Evolutionary conservation across 1,284 basidiomycete genomes (phyloP).

Genomic region (Nidula niveotomentosa): DNA sequence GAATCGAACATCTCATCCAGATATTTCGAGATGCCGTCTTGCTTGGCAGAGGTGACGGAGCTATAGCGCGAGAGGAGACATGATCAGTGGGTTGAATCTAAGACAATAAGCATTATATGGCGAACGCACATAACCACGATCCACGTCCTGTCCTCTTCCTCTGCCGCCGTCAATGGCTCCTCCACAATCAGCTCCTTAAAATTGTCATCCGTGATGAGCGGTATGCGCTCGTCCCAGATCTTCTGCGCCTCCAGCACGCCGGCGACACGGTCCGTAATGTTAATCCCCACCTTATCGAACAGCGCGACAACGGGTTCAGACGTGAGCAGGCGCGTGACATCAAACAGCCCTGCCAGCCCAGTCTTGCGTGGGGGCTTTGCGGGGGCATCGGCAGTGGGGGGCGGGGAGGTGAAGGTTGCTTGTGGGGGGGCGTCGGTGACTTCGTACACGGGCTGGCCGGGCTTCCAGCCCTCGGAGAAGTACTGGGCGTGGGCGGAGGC

Average conservation of each 20-base stretch:
- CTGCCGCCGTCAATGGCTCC: slow-evolving; percentile 59
- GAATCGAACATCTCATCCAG: slow-evolving; percentile 71
- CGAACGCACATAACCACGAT: slow-evolving; percentile 64
- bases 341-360: slow-evolving; percentile 29
- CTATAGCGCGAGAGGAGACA: slow-evolving; percentile 41
- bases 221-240: slow-evolving; percentile 70
- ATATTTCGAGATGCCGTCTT: slow-evolving; percentile 64
- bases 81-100: neutral
- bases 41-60: slow-evolving; percentile 55
- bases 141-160: slow-evolving; percentile 69
- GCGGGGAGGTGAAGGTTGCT: slow-evolving; percentile 1
- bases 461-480: slow-evolving; percentile 76
- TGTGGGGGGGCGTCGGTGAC: slow-evolving; percentile 20
- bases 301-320: slow-evolving; percentile 51
- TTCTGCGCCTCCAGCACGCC: slow-evolving; percentile 27
- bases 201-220: slow-evolving; percentile 75
- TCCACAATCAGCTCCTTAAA: slow-evolving; percentile 67
- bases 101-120: slow-evolving; percentile 3
- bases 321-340: slow-evolving; percentile 46
- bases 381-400: slow-evolving; percentile 11
- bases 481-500: slow-evolving; percentile 58
- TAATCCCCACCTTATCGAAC: slow-evolving; percentile 60
- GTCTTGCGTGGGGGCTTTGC: slow-evolving; percentile 11
- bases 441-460: slow-evolving; percentile 56
- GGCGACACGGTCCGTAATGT: slow-evolving; percentile 56